A percentile compares a stretch with the other conserved stretches of the same genome.
Evolutionary conservation across 2,329 filamentous ascomycete species (phyloP).

Genomic region (Fusarium equiseti): DNA sequence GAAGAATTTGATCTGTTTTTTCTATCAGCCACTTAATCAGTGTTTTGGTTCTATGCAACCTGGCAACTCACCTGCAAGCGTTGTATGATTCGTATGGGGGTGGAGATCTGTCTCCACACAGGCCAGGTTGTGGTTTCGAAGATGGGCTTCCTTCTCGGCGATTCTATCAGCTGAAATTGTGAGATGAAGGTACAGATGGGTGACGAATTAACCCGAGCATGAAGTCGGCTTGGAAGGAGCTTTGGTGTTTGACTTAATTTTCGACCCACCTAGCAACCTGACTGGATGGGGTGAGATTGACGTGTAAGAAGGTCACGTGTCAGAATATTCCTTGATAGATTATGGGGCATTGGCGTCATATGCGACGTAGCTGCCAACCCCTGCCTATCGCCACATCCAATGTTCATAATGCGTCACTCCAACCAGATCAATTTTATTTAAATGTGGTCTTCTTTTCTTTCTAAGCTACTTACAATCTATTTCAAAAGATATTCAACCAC

Average conservation of each 20-base stretch:
- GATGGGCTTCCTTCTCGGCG: not conserved
- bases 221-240: too few species aligned
- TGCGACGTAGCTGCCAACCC: not conserved
- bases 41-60: too few species aligned
- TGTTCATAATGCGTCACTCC: not conserved
- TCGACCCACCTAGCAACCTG: not conserved
- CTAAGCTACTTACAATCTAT: not conserved
- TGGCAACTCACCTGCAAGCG: too few species aligned
- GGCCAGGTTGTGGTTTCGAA: too few species aligned
- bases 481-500: rapidly evolving
- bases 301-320: not conserved
- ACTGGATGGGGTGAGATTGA: not conserved
- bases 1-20: too few species aligned
- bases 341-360: conserved; percentile 20
- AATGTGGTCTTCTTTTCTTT: not conserved
- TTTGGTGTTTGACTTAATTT: too few species aligned
- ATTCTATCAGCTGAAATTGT: not conserved
- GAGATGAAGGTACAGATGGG: too few species aligned
- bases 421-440: too few species aligned
- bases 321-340: not conserved
- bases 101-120: not conserved
- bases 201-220: too few species aligned
- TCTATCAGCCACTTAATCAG: too few species aligned
- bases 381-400: conserved; percentile 1
- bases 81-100: not conserved